Evolutionary conservation across 768 basidiomycete species (phyloP).

Genomic region (Tricholoma bakamatsutake): DNA sequence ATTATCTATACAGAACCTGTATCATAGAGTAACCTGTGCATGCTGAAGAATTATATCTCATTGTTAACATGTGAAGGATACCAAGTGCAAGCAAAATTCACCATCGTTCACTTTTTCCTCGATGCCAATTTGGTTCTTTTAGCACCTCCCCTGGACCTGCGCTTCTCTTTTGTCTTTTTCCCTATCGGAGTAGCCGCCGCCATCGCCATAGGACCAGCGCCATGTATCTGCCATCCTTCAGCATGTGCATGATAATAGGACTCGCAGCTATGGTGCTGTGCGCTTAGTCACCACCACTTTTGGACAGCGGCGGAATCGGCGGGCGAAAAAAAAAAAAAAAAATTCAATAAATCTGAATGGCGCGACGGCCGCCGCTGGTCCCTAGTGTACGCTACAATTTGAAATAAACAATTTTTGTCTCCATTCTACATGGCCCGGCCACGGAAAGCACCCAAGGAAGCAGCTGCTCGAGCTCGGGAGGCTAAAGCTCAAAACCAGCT

Average conservation of each 20-base stretch:
- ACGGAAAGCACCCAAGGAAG: too few species aligned
- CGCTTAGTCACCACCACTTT: too few species aligned
- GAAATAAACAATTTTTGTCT: too few species aligned
- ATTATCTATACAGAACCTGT: not conserved
- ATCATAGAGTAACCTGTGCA: not conserved
- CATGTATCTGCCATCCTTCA: slow-evolving; percentile 73
- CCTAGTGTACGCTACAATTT: too few species aligned
- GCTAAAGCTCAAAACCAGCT: too few species aligned
- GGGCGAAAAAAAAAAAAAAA: too few species aligned
- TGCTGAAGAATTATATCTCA: not conserved
- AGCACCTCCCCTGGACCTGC: slow-evolving; percentile 13
- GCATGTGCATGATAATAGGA: slow-evolving; percentile 70
- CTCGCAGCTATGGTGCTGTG: slow-evolving; percentile 86
- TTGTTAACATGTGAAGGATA: not conserved
- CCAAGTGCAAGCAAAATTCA: not conserved
- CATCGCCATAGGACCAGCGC: slow-evolving; percentile 45
- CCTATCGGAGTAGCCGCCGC: slow-evolving; percentile 13
- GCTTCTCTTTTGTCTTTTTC: slow-evolving; percentile 15
- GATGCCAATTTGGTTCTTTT: slow-evolving; percentile 13
- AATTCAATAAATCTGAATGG: too few species aligned
- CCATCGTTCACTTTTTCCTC: slow-evolving; percentile 6
- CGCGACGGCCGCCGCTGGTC: too few species aligned
- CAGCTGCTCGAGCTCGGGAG: too few species aligned
- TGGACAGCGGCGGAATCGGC: too few species aligned
- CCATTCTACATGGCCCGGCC: too few species aligned